Evolutionary conservation across 2,329 filamentous ascomycete species (phyloP).

Genomic region (Exophiala dermatitidis): DNA sequence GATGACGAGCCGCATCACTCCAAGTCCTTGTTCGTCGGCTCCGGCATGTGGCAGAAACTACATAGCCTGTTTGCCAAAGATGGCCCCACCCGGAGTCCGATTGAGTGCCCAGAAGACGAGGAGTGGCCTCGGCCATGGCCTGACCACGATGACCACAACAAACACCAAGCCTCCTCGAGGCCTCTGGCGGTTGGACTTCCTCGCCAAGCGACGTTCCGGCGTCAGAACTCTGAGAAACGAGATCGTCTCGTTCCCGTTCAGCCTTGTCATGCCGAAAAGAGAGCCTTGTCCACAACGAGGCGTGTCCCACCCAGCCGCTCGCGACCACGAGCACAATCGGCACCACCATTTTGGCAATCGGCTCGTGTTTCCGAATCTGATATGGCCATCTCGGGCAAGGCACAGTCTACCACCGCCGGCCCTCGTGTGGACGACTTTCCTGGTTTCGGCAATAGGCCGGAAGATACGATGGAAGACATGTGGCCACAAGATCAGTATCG

Average conservation of each 20-base stretch:
- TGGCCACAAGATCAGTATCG: slow-evolving; percentile 24
- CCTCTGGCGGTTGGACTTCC: slow-evolving; percentile 69
- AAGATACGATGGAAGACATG: slow-evolving; percentile 12
- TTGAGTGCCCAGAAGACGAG: slow-evolving; percentile 17
- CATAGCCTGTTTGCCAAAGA: slow-evolving; percentile 25
- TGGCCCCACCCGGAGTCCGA: slow-evolving; percentile 16
- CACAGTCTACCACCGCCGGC: slow-evolving; percentile 3
- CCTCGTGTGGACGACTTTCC: slow-evolving; percentile 3
- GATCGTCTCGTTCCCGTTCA: slow-evolving; percentile 63
- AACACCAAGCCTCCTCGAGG: slow-evolving; percentile 13
- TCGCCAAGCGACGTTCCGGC: slow-evolving; percentile 68
- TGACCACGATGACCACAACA: slow-evolving; percentile 6
- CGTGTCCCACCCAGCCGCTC: slow-evolving; percentile 19
- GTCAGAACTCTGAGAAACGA: slow-evolving; percentile 73
- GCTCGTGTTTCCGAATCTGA: slow-evolving; percentile 32
- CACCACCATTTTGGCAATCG: slow-evolving; percentile 34
- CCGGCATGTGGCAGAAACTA: slow-evolving; percentile 43
- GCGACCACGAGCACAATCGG: slow-evolving; percentile 41
- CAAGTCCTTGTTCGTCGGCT: slow-evolving; percentile 28
- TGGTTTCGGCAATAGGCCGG: slow-evolving; percentile 23
- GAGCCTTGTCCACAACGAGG: slow-evolving; percentile 58
- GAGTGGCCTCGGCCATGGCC: slow-evolving; percentile 17
- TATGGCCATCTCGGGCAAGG: slow-evolving; percentile 29
- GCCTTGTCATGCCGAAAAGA: slow-evolving; percentile 58
- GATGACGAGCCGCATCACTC: slow-evolving; percentile 19